Percentiles rank a stretch among this genome's conserved stretches.
These are phyloP conservation scores for Solanum ahanhuiri DNA, from an alignment of 257 asterid genomes.

Conservation along the genomic window DNA sequence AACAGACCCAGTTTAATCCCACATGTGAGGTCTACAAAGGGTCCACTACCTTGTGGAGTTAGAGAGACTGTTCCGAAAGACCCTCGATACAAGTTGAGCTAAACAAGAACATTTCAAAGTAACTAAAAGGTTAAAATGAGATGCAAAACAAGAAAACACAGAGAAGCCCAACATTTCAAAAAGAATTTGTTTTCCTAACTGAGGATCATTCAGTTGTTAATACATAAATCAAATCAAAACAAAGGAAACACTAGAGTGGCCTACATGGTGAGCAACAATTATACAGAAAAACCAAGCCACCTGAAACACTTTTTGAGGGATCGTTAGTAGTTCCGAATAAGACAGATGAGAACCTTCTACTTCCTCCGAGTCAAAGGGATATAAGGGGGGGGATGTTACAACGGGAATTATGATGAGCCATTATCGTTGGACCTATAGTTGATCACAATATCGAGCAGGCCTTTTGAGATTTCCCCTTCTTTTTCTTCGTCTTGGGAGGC, in stretches of 20 bases:
- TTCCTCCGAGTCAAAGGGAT: neutral
- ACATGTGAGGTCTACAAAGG: neutral
- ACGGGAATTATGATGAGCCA: neutral
- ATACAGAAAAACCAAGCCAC: constrained; percentile 22
- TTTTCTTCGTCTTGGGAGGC: constrained; percentile 22
- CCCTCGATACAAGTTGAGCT: neutral
- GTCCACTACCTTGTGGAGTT: neutral
- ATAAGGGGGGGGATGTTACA: neutral
- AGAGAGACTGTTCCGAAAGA: neutral
- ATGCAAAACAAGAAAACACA: neutral
- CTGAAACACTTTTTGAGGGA: constrained; percentile 8
- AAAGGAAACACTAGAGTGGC: neutral
- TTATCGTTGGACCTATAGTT: constrained; percentile 8
- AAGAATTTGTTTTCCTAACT: neutral
- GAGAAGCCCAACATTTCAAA: neutral
- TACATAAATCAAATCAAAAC: neutral
- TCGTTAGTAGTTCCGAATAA: neutral
- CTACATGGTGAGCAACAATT: neutral
- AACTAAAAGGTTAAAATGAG: neutral
- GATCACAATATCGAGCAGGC: constrained; percentile 19
- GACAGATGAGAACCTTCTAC: neutral
- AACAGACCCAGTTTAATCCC: neutral
- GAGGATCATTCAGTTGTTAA: neutral
- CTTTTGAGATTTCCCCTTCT: constrained; percentile 13
- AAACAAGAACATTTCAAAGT: neutral